Percentiles rank a stretch among this genome's conserved stretches.
Conservation (phyloP, 2,329 filamentous ascomycete genomes). For the Atkinsonella texensis region DNA sequence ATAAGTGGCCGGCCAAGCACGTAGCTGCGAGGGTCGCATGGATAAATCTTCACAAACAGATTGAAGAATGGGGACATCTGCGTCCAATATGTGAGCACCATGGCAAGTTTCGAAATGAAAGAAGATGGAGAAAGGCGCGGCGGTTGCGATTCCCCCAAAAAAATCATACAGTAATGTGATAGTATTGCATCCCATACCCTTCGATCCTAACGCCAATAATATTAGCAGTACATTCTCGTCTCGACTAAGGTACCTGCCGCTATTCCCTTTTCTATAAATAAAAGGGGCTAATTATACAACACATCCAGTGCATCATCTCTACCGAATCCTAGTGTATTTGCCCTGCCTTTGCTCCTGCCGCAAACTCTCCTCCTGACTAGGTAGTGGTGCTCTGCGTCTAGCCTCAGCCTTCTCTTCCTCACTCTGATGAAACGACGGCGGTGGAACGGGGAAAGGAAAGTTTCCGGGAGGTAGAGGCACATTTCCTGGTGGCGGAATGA, state of each 20-base stretch:
- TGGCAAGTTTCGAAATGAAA: too few species aligned
- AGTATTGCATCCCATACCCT: too few species aligned
- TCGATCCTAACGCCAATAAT: too few species aligned
- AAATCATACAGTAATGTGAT: too few species aligned
- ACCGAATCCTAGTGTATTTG: constrained; percentile 38
- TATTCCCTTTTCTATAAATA: background rate
- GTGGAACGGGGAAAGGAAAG: constrained; percentile 24
- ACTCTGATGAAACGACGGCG: constrained; percentile 25
- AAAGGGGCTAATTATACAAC: background rate
- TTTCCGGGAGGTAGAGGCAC: constrained; percentile 21
- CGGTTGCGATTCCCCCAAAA: too few species aligned
- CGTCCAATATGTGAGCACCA: too few species aligned
- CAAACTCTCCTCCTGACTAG: constrained; percentile 74
- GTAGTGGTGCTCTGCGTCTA: constrained; percentile 54
- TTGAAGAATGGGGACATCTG: too few species aligned
- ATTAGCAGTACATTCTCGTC: background rate
- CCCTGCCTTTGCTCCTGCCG: constrained; percentile 61
- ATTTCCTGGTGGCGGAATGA: constrained; percentile 29
- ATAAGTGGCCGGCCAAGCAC: too few species aligned
- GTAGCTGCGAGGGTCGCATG: too few species aligned
- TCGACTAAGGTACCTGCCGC: background rate
- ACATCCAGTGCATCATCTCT: background rate
- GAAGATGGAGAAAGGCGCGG: too few species aligned
- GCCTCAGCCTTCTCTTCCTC: constrained; percentile 22
- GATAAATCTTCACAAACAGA: too few species aligned